phyloP scores from a whole-genome alignment of 306 rosid species.

The Canavalia ensiformis region DNA sequence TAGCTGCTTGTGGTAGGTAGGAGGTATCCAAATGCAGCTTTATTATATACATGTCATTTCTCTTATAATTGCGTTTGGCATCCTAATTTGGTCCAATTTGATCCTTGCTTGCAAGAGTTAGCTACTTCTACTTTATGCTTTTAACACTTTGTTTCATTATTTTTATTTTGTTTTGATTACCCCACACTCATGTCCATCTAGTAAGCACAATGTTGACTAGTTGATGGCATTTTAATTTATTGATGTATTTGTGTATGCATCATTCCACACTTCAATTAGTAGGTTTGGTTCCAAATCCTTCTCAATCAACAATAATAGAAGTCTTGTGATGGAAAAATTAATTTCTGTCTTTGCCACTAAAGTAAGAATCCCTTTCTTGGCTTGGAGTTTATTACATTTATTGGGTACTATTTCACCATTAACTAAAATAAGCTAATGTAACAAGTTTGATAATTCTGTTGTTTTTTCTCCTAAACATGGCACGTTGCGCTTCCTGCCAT shows the following conservation, averaged over 20 bases:
- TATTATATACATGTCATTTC: slow-evolving; percentile 36
- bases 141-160: slow-evolving; percentile 5
- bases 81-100: slow-evolving; percentile 39
- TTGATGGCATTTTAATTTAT: not conserved
- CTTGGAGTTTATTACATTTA: too few species aligned
- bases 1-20: slow-evolving; percentile 47
- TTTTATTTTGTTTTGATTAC: slow-evolving; percentile 5
- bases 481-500: too few species aligned
- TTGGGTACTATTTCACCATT: too few species aligned
- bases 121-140: slow-evolving; percentile 24
- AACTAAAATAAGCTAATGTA: too few species aligned
- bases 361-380: not conserved
- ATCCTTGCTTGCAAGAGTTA: slow-evolving; percentile 27
- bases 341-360: too few species aligned
- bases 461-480: too few species aligned
- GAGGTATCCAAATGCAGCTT: slow-evolving; percentile 40
- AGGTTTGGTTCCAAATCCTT: not conserved
- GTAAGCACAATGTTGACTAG: not conserved
- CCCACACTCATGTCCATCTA: not conserved
- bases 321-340: not conserved
- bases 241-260: not conserved
- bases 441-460: too few species aligned
- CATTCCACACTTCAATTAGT: not conserved
- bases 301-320: not conserved
- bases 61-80: slow-evolving; percentile 40